Evolutionary conservation across 257 asterid species (phyloP).

Genomic region (Fraxinus americana): DNA sequence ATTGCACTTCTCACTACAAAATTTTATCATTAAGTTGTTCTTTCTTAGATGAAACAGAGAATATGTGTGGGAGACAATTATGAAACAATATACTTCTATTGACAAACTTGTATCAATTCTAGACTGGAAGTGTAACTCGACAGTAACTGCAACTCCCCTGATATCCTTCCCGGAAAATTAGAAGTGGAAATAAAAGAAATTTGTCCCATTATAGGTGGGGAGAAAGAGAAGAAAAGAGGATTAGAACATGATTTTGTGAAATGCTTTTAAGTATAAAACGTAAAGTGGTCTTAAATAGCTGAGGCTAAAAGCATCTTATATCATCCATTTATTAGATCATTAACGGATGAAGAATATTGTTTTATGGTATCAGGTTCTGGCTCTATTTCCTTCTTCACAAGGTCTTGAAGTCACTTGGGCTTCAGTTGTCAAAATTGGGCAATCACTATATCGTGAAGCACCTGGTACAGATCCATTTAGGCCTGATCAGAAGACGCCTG

Average conservation of each 20-base stretch:
- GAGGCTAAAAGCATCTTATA: neutral
- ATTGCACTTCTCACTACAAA: neutral
- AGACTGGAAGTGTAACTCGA: neutral
- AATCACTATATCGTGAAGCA: constrained; percentile 92
- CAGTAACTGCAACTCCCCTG: neutral
- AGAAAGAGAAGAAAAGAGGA: neutral
- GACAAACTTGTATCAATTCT: neutral
- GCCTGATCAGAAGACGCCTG: constrained; percentile 96
- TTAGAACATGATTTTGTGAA: neutral
- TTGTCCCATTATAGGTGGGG: neutral
- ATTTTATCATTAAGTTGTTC: neutral
- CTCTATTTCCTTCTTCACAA: constrained; percentile 92
- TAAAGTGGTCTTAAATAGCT: neutral
- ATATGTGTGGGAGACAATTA: neutral
- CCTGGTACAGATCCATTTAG: constrained; percentile 99
- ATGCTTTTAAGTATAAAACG: neutral
- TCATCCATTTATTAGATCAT: neutral
- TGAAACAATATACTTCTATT: neutral
- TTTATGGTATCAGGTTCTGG: constrained; percentile 63
- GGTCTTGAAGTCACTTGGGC: constrained; percentile 95
- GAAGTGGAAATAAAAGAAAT: neutral
- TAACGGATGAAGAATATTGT: neutral
- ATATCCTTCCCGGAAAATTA: neutral
- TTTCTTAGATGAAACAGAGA: neutral
- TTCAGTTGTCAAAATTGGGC: constrained; percentile 92